These are phyloP conservation scores for Pichia sp. DNA, from an alignment of 1,139 yeast species.

Conservation along the genomic window DNA sequence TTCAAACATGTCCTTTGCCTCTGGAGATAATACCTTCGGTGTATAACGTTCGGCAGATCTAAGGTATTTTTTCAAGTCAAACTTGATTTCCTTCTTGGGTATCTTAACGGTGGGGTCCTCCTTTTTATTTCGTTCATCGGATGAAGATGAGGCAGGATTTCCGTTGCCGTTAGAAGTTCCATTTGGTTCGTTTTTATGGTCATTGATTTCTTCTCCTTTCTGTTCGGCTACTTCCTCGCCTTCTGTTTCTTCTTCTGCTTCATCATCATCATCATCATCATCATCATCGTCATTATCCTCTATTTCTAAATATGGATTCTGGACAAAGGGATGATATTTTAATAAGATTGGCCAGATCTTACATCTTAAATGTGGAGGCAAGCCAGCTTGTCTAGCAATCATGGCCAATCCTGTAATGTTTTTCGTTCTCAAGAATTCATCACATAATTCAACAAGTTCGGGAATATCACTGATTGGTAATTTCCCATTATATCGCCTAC, in stretches of 20 bases:
- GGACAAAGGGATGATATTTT: conserved; percentile 78
- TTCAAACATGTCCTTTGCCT: conserved; percentile 25
- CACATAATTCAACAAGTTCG: conserved; percentile 25
- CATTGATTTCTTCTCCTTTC: conserved; percentile 8
- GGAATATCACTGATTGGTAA: conserved; percentile 27
- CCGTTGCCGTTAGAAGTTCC: conserved; percentile 1
- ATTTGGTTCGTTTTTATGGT: conserved; percentile 15
- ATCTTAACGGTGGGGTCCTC: conserved; percentile 13
- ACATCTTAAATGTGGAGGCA: conserved; percentile 76
- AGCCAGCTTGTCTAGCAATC: conserved; percentile 75
- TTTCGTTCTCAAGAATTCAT: conserved; percentile 37
- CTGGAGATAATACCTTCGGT: conserved; percentile 21
- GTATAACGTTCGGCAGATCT: conserved; percentile 29
- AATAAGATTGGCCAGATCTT: conserved; percentile 80
- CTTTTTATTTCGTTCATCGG: background rate
- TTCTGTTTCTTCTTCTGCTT: conserved; percentile 15
- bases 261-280: conserved; percentile 13
- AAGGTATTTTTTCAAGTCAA: conserved; percentile 48
- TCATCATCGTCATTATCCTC: conserved; percentile 16
- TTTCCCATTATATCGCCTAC: conserved; percentile 24
- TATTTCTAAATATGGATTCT: conserved; percentile 44
- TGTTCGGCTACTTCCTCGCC: conserved; percentile 11
- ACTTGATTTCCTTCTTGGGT: conserved; percentile 34
- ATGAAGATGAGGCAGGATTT: background rate
- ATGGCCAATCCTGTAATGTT: conserved; percentile 68